These are phyloP conservation scores for Fusarium sp. DNA, from an alignment of 2,329 filamentous ascomycete genomes.

Conservation along the genomic window DNA sequence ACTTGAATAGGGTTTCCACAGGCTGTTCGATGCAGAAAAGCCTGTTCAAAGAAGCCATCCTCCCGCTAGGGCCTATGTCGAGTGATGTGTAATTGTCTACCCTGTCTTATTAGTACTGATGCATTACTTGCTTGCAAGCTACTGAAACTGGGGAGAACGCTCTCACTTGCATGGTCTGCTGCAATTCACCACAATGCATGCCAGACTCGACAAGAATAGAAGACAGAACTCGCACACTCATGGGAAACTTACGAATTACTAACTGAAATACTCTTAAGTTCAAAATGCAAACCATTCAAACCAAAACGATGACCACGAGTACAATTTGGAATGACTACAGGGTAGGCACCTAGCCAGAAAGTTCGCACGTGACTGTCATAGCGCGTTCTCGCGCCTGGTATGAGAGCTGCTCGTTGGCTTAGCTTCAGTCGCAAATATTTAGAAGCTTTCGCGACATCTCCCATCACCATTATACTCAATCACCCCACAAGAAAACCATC, in stretches of 20 bases:
- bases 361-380: conserved; percentile 46
- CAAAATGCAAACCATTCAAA: background rate
- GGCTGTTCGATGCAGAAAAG: too few species aligned
- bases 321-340: conserved; percentile 9
- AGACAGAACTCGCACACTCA: background rate
- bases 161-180: background rate
- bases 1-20: too few species aligned
- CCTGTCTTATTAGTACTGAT: background rate
- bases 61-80: too few species aligned
- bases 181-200: background rate
- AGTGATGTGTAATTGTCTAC: background rate
- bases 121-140: background rate
- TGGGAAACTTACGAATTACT: background rate
- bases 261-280: background rate
- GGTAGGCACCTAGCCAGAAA: background rate
- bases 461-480: conserved; percentile 18
- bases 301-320: background rate
- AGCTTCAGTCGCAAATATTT: conserved; percentile 52
- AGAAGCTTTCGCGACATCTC: conserved; percentile 41
- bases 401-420: conserved; percentile 41
- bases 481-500: conserved; percentile 21
- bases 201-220: background rate
- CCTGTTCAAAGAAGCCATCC: too few species aligned
- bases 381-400: conserved; percentile 44
- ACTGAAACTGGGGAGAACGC: background rate